Percentiles rank a stretch among this genome's conserved stretches.
phyloP scores from a whole-genome alignment of 1,284 basidiomycete genomes.

The Kwoniella shivajii region DNA sequence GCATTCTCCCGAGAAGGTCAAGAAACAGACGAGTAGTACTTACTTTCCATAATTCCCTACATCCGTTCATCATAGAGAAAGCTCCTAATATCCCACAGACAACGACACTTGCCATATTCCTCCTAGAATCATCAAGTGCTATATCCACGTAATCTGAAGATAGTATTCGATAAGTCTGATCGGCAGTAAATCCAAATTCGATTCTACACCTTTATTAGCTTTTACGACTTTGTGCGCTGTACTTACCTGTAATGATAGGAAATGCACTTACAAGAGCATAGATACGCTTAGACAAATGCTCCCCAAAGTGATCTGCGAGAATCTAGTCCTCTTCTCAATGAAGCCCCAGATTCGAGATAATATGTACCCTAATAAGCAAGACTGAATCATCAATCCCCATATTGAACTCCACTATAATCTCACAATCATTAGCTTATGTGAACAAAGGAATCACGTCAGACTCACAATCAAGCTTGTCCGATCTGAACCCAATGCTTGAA shows the following conservation, averaged over 20 bases:
- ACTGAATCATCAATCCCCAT: neutral
- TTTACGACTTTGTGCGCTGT: too few relatives aligned
- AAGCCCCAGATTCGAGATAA: neutral
- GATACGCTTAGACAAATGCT: neutral
- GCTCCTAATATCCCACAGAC: neutral
- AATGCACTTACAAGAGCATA: too few relatives aligned
- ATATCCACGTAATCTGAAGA: neutral
- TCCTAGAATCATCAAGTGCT: neutral
- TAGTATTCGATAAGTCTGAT: constrained; percentile 6
- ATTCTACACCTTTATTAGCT: constrained; percentile 1
- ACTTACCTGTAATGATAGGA: too few relatives aligned
- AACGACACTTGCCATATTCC: constrained; percentile 1
- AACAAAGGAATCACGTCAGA: neutral
- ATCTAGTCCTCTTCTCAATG: too few relatives aligned
- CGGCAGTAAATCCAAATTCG: neutral
- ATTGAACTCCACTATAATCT: constrained; percentile 1
- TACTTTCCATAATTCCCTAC: constrained; percentile 8
- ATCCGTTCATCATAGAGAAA: neutral
- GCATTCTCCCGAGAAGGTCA: neutral
- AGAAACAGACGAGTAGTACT: neutral
- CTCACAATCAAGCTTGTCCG: neutral
- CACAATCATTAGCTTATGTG: neutral
- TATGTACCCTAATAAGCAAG: neutral
- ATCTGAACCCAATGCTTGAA: constrained; percentile 6
- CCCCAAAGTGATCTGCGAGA: neutral